Evolutionary conservation across 2,329 filamentous ascomycete species (phyloP), one percentile per base, ranked within the genome.

Genomic region (Aschersonia sp.): DNA sequence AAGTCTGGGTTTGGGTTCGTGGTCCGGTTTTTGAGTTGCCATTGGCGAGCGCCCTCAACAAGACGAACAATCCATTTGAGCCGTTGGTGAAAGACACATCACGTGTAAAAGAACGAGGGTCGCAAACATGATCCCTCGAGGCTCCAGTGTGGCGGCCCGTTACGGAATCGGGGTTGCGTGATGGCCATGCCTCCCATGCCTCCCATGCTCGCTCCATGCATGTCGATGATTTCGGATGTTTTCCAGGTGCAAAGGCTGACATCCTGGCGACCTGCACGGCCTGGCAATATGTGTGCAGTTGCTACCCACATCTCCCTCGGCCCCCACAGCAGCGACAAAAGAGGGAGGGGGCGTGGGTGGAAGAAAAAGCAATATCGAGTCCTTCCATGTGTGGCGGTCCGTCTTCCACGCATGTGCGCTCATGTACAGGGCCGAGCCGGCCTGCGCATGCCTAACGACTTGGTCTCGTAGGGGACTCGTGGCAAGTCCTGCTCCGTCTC

Each of bases 321-420:
- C 30, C 12, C n/a, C 30, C 47, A 37, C 44, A 44, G 32, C 31
- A 33, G 44, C 8, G 35, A 8, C 2, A 37, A 5, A 29, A 37
- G 4, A 9, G 8, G 35, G 12, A 37, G 35, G 12, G 35, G 35
- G 35, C 12, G 35, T 8, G 35, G n/a, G n/a, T 12, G 44, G 30
- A 22, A 40, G 44, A 51, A 33, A 41, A 44, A 52, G 47, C 43
- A 50, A 35, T 47, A 46, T 51, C 50, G 48, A 52, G 33, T 12
- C 50, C 48, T 55, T 50, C 49, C 49, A 52, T 52, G 49, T 50
- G 49, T 56, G 52, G 51, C 55, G 52, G 51, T 50, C 52, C 54
- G 50, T 57, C 55, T 51, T 52, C 52, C 50, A 48, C 54, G 50
- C 55, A 53, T 37, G 33, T 51, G 47, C 33, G 33, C 33, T 37